Evolutionary conservation across 192 early-diverging fungal species (phyloP), one percentile per base, ranked within the genome.

Genomic region (Lunasporangiospora selenospora): DNA sequence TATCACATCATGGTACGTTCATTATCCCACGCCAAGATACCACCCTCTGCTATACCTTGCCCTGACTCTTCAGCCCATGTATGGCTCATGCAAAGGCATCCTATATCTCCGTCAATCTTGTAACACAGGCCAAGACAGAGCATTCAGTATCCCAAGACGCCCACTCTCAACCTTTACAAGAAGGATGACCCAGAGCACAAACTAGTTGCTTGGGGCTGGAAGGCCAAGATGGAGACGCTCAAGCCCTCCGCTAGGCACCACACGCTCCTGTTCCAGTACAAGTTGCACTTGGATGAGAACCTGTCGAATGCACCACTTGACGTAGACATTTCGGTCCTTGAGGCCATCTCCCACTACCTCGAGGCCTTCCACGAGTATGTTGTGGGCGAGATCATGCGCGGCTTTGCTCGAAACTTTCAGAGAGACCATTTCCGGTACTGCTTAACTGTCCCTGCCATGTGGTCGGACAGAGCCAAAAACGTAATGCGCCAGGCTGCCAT

Each of bases 211-310:
- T 81, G 79, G 79, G 79, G 79, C 6, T 64, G 77, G 52, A 67
- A 70, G 21, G 79, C 79, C 3, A 75, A 75, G 46, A 56, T 61
- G 31, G 53, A 60, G 47, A 66, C 76, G n/a, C 70, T 76, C 51
- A 65, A 61, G 43, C 61, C 66, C 34, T 33, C 66, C 1, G 66
- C 56, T 3, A 39, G 59, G 15, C 67, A 65, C 24, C 66, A 78
- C 43, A 65, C 73, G 15, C 45, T 83, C 2, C 57, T 83, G 26
- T 78, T 75, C 10, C 80, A 83, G 42, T 83, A 79, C 69, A 83
- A 83, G 36, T 50, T 83, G 5, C 76, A 77, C 34, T 60, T 83
- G 2, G 77, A 77, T 33, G 82, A 83, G 46, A 52, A 78, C 49
- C 41, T 77, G 50, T 61, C 69, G n/a, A 52, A 66, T 26, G 42